Percentiles rank a stretch among this genome's conserved stretches.
phyloP scores from a whole-genome alignment of 2,329 filamentous ascomycete species.

The Phialemoniopsis sp. region DNA sequence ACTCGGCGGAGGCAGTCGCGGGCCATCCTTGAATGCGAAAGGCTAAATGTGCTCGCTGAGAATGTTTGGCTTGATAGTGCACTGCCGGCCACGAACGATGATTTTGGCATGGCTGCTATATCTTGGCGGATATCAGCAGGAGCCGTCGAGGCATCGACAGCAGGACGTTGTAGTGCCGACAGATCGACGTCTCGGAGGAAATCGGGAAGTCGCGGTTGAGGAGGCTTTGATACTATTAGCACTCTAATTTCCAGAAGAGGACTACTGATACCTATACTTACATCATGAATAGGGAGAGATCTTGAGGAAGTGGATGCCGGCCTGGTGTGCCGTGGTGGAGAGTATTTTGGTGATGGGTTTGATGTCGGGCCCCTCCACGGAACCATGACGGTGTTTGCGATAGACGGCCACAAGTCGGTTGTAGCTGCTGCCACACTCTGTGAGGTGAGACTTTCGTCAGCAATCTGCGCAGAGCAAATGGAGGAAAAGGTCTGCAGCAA shows the following conservation, averaged over 20 bases:
- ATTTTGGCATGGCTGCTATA: slow-evolving; percentile 3
- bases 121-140: too few relatives aligned
- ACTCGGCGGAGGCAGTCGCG: slow-evolving; percentile 2
- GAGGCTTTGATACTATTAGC: too few relatives aligned
- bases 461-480: slow-evolving; percentile 16
- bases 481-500: neutral
- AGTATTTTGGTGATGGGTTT: slow-evolving; percentile 15
- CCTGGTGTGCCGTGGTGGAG: slow-evolving; percentile 17
- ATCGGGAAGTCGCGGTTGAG: slow-evolving; percentile 15
- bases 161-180: slow-evolving; percentile 8
- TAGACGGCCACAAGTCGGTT: slow-evolving; percentile 40
- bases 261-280: too few relatives aligned
- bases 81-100: slow-evolving; percentile 3
- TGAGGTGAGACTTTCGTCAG: neutral
- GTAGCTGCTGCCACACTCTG: slow-evolving; percentile 37
- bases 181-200: slow-evolving; percentile 14
- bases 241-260: too few relatives aligned
- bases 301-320: slow-evolving; percentile 12
- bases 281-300: slow-evolving; percentile 12
- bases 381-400: slow-evolving; percentile 31
- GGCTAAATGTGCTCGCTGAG: neutral
- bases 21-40: neutral
- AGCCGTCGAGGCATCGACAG: too few relatives aligned
- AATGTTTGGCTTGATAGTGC: slow-evolving; percentile 2
- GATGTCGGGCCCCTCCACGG: slow-evolving; percentile 23